Conservation (phyloP, 1,284 basidiomycete species). For the Fomitopsis palustris region DNA sequence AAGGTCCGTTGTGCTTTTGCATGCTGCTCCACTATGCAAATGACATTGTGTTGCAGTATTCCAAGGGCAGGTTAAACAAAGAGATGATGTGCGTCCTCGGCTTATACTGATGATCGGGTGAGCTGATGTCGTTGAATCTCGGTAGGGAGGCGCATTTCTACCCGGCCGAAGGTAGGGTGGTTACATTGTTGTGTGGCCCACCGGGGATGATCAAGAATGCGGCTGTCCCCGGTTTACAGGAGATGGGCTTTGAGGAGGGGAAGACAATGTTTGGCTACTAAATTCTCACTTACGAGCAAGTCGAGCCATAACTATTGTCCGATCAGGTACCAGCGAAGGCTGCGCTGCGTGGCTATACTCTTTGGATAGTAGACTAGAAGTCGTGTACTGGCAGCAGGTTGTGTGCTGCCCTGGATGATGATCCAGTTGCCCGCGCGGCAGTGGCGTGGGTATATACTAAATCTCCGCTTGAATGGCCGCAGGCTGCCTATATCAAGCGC, state of each 20-base stretch:
- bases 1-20: neutral
- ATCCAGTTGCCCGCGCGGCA: too few relatives aligned
- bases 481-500: too few relatives aligned
- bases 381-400: too few relatives aligned
- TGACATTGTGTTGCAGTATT: constrained; percentile 6
- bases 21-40: neutral
- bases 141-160: constrained; percentile 19
- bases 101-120: too few relatives aligned
- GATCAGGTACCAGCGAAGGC: too few relatives aligned
- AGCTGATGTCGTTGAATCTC: neutral
- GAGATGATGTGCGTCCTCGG: constrained; percentile 13
- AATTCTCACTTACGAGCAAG: too few relatives aligned
- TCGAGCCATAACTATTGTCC: too few relatives aligned
- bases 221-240: constrained; percentile 15
- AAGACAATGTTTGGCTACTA: constrained; percentile 18
- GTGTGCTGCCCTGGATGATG: too few relatives aligned
- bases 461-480: too few relatives aligned
- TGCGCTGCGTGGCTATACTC: too few relatives aligned
- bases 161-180: constrained; percentile 10
- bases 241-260: constrained; percentile 21
- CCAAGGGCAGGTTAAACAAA: constrained; percentile 12
- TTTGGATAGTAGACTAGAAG: too few relatives aligned
- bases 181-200: constrained; percentile 19
- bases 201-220: constrained; percentile 18
- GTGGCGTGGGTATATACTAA: too few relatives aligned